Percentiles rank a stretch among this genome's conserved stretches.
These are phyloP conservation scores for Ophiobolus disseminans DNA, from an alignment of 2,329 filamentous ascomycete genomes.

Conservation along the genomic window DNA sequence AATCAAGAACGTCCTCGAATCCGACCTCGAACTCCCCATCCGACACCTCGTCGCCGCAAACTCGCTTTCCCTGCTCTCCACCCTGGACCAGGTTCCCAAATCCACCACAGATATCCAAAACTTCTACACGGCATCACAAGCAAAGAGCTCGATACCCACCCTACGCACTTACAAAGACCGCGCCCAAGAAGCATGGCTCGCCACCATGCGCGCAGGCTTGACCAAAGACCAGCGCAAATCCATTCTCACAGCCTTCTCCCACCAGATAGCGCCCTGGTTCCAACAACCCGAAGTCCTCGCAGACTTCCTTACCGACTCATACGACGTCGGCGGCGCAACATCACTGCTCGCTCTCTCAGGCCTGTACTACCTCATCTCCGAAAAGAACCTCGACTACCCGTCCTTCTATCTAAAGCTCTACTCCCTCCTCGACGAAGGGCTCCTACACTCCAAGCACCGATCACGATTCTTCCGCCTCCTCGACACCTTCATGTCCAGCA, in stretches of 20 bases:
- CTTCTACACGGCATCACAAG: slow-evolving; percentile 72
- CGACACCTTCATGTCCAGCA: slow-evolving; percentile 87
- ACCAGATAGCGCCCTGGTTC: slow-evolving; percentile 88
- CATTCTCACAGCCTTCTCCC: slow-evolving; percentile 76
- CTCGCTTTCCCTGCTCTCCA: slow-evolving; percentile 68
- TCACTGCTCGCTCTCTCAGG: slow-evolving; percentile 89
- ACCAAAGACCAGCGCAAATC: slow-evolving; percentile 78
- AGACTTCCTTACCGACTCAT: slow-evolving; percentile 96
- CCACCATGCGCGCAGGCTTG: slow-evolving; percentile 72
- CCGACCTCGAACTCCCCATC: slow-evolving; percentile 30
- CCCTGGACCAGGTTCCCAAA: slow-evolving; percentile 74
- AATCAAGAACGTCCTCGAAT: slow-evolving; percentile 57
- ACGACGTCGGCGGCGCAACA: slow-evolving; percentile 83
- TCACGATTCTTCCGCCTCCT: slow-evolving; percentile 92
- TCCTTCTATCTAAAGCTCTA: slow-evolving; percentile 94
- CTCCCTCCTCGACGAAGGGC: slow-evolving; percentile 82
- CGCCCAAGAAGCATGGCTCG: slow-evolving; percentile 86
- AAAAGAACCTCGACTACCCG: slow-evolving; percentile 95
- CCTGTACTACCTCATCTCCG: slow-evolving; percentile 91
- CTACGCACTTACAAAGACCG: slow-evolving; percentile 75
- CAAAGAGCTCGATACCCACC: slow-evolving; percentile 66
- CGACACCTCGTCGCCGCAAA: slow-evolving; percentile 52
- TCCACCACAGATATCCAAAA: slow-evolving; percentile 70
- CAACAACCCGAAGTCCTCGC: slow-evolving; percentile 85
- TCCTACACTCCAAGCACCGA: slow-evolving; percentile 92